phyloP scores from a whole-genome alignment of 1,284 basidiomycete species.

The Boletus semigastroideus region DNA sequence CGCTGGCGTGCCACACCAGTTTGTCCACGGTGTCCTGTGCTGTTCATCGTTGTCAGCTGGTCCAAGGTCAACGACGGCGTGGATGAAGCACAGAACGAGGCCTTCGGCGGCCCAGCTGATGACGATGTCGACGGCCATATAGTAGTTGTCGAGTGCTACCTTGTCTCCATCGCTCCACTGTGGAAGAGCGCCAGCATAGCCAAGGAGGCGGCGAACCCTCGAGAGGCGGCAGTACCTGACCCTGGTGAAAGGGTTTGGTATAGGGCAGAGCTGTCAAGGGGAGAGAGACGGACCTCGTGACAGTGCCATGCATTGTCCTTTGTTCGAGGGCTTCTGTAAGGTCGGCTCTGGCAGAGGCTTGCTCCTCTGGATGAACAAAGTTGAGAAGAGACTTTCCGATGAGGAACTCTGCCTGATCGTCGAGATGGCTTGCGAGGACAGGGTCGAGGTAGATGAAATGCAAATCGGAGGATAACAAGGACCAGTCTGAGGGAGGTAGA shows the following conservation, averaged over 20 bases:
- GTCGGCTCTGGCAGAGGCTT: constrained; percentile 74
- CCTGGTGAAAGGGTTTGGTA: constrained; percentile 40
- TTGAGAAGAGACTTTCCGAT: constrained; percentile 77
- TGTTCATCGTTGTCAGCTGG: constrained; percentile 81
- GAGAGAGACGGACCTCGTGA: constrained; percentile 65
- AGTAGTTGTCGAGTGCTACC: constrained; percentile 74
- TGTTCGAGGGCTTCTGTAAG: constrained; percentile 76
- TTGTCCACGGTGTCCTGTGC: constrained; percentile 82
- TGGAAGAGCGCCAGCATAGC: constrained; percentile 52
- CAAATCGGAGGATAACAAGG: constrained; percentile 70
- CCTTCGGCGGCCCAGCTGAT: constrained; percentile 94
- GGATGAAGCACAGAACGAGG: constrained; percentile 92
- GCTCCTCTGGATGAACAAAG: constrained; percentile 91
- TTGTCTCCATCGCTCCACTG: constrained; percentile 66
- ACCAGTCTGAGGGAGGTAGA: constrained; percentile 53
- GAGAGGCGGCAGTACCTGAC: constrained; percentile 76
- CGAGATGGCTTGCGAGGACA: constrained; percentile 75
- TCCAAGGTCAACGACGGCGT: constrained; percentile 78
- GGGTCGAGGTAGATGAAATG: constrained; percentile 91
- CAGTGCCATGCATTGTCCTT: constrained; percentile 85
- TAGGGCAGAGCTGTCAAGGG: constrained; percentile 8
- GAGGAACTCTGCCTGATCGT: constrained; percentile 65
- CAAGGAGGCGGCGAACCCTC: constrained; percentile 64
- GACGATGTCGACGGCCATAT: constrained; percentile 89
- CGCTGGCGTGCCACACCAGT: constrained; percentile 87